Conservation (phyloP, 179 eudicot genomes). For the Camellia oleifera region DNA sequence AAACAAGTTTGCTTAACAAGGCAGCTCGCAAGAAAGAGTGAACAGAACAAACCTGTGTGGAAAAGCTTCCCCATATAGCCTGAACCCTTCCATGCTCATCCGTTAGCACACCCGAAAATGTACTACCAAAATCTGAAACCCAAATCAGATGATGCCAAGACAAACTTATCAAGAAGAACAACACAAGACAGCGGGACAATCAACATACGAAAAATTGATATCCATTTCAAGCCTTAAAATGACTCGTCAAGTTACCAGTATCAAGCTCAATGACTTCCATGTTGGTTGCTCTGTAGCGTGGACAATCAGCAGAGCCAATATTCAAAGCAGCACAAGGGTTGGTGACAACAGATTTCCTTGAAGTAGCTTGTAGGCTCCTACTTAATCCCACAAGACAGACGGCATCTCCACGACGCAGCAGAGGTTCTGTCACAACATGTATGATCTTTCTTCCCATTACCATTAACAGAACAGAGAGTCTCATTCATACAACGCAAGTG, state of each 20-base stretch:
- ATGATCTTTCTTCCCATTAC: neutral
- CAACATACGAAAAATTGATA: neutral
- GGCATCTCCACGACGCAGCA: constrained; percentile 79
- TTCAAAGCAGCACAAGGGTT: constrained; percentile 86
- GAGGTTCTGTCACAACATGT: constrained; percentile 55
- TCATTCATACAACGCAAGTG: neutral
- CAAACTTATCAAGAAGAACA: neutral
- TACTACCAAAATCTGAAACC: constrained; percentile 88
- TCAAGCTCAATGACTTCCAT: constrained; percentile 98
- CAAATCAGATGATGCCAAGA: constrained; percentile 11
- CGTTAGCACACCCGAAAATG: constrained; percentile 88
- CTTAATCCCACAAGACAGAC: constrained; percentile 96
- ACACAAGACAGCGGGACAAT: neutral
- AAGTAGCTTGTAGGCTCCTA: constrained; percentile 90
- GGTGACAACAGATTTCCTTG: constrained; percentile 92
- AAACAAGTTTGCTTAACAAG: constrained; percentile 8
- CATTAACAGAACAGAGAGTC: neutral
- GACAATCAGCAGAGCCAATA: constrained; percentile 87
- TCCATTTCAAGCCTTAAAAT: neutral
- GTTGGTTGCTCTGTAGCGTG: constrained; percentile 92
- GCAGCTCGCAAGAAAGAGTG: neutral
- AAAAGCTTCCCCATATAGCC: constrained; percentile 98
- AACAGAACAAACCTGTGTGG: constrained; percentile 65
- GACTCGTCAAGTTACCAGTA: constrained; percentile 53
- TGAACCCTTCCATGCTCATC: constrained; percentile 89